Evolutionary conservation across 2,329 filamentous ascomycete species (phyloP).

Genomic region (Paecilomyces sp.): DNA sequence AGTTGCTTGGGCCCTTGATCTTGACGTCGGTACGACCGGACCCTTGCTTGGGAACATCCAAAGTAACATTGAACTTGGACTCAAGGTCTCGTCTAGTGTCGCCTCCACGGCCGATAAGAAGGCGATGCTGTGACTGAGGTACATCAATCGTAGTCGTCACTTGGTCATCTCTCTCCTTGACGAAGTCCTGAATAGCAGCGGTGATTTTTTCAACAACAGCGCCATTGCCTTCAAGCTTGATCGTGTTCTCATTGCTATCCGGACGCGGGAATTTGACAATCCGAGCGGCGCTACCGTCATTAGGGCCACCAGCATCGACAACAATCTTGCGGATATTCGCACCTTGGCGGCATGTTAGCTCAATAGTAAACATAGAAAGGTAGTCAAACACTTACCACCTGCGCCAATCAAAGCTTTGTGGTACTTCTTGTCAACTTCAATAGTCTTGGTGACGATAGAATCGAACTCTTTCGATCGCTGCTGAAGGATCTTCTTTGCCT

Average conservation of each 20-base stretch:
- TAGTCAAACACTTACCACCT: constrained; percentile 59
- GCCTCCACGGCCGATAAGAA: constrained; percentile 86
- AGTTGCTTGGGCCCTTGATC: constrained; percentile 67
- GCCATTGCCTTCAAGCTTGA: constrained; percentile 80
- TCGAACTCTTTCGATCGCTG: constrained; percentile 84
- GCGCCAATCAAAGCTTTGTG: constrained; percentile 79
- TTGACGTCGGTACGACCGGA: constrained; percentile 79
- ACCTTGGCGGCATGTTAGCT: constrained; percentile 44
- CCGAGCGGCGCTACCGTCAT: constrained; percentile 76
- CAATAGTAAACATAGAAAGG: neutral
- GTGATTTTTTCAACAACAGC: constrained; percentile 85
- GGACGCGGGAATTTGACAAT: constrained; percentile 93
- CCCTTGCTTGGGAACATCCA: constrained; percentile 89
- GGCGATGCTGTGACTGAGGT: constrained; percentile 79
- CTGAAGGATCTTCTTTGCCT: constrained; percentile 83
- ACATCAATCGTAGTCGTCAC: constrained; percentile 73
- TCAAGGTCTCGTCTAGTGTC: constrained; percentile 81
- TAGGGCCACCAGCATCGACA: constrained; percentile 77
- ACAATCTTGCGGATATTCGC: constrained; percentile 82
- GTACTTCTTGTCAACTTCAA: constrained; percentile 91
- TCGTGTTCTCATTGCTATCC: constrained; percentile 71
- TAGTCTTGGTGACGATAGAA: constrained; percentile 72
- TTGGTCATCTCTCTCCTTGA: constrained; percentile 76
- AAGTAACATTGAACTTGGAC: constrained; percentile 72
- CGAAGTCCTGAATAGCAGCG: constrained; percentile 71